Conservation (phyloP, 2,329 filamentous ascomycete species). For the Zymoseptoria pseudotritici region DNA sequence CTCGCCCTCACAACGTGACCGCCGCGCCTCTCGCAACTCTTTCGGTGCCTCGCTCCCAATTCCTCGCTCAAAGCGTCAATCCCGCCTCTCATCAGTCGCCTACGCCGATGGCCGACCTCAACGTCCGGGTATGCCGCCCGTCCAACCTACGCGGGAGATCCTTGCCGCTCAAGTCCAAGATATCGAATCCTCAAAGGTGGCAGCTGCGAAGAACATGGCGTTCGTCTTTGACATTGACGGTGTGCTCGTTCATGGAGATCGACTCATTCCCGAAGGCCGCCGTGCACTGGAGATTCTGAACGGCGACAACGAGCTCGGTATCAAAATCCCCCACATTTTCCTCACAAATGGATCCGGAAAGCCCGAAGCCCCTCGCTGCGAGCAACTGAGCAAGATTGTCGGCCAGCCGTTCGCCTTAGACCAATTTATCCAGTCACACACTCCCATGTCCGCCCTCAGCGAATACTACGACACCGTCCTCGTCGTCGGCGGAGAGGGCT, state of each 20-base stretch:
- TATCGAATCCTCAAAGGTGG: constrained; percentile 57
- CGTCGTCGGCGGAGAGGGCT: constrained; percentile 68
- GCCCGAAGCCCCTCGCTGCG: constrained; percentile 56
- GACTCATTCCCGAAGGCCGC: constrained; percentile 60
- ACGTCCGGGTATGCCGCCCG: constrained; percentile 51
- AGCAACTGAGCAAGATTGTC: constrained; percentile 61
- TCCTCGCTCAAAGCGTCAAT: constrained; percentile 61
- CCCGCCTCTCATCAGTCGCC: constrained; percentile 57
- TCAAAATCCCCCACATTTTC: constrained; percentile 70
- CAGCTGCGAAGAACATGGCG: constrained; percentile 68
- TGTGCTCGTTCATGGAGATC: constrained; percentile 66
- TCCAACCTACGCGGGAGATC: constrained; percentile 58
- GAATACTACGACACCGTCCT: constrained; percentile 73
- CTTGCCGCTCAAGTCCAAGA: constrained; percentile 64
- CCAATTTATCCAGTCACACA: constrained; percentile 72
- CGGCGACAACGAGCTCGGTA: constrained; percentile 68
- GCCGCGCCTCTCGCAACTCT: constrained; percentile 65
- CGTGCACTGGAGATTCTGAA: constrained; percentile 63
- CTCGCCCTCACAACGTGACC: constrained; percentile 59
- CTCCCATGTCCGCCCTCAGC: constrained; percentile 65
- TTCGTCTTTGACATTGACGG: constrained; percentile 75
- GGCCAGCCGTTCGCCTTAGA: constrained; percentile 58
- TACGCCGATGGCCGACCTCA: constrained; percentile 39
- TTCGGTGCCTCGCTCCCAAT: constrained; percentile 68
- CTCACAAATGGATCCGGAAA: constrained; percentile 69